These are phyloP conservation scores for Colletotrichum camelliae DNA, from an alignment of 2,329 filamentous ascomycete genomes.

Conservation along the genomic window DNA sequence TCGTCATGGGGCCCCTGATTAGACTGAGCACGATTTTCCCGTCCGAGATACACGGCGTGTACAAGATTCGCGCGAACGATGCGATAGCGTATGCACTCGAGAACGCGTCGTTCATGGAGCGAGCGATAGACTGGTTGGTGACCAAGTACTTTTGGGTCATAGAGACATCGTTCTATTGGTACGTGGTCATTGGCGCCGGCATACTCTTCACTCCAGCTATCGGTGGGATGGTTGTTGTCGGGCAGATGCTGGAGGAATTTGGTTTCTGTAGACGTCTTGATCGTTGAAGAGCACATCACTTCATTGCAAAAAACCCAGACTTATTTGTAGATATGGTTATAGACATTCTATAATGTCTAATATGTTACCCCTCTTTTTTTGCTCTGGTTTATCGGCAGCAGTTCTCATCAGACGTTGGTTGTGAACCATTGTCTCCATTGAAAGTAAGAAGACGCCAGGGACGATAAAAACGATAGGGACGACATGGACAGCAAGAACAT, in stretches of 20 bases:
- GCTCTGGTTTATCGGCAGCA: too few species aligned
- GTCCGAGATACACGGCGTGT: constrained; percentile 8
- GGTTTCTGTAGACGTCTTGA: constrained; percentile 13
- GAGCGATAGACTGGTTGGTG: constrained; percentile 17
- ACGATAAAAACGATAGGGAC: too few species aligned
- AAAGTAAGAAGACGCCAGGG: too few species aligned
- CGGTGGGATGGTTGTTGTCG: constrained; percentile 11
- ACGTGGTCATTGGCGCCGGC: background rate
- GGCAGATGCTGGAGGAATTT: constrained; percentile 10
- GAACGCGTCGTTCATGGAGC: constrained; percentile 5
- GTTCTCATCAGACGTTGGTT: too few species aligned
- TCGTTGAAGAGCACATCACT: background rate
- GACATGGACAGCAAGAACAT: too few species aligned
- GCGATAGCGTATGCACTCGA: constrained; percentile 16
- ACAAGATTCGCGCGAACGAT: constrained; percentile 10
- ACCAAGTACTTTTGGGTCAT: constrained; percentile 14
- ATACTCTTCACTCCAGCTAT: constrained; percentile 9
- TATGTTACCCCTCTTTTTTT: too few species aligned
- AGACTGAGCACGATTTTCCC: constrained; percentile 1
- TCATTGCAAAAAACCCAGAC: background rate
- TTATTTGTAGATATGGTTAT: accelerated
- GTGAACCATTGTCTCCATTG: too few species aligned
- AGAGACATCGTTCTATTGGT: constrained; percentile 6
- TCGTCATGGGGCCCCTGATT: constrained; percentile 7
- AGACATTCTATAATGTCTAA: background rate